Percentiles rank a stretch among this genome's conserved stretches.
phyloP scores from a whole-genome alignment of 768 basidiomycete genomes.

The Hygrocybe punicea region DNA sequence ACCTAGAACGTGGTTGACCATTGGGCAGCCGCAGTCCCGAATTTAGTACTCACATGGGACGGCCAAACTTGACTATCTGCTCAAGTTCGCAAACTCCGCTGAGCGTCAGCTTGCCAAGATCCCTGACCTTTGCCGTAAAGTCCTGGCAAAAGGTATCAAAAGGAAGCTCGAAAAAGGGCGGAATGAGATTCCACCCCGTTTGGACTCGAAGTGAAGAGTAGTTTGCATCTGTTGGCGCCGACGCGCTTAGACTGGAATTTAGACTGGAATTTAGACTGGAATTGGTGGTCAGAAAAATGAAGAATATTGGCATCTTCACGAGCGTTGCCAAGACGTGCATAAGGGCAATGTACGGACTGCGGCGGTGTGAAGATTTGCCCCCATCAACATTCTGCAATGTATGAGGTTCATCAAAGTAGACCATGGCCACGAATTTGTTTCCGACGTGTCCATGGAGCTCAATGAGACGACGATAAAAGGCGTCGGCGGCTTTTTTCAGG shows the following conservation, averaged over 20 bases:
- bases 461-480: not conserved
- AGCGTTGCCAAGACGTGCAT: not conserved
- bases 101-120: not conserved
- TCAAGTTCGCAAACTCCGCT: slow-evolving; percentile 1
- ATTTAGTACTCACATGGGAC: slow-evolving; percentile 3
- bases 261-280: not conserved
- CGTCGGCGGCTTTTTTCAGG: not conserved
- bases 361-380: not conserved
- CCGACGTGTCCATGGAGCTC: not conserved
- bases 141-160: not conserved
- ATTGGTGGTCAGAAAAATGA: slow-evolving; percentile 4
- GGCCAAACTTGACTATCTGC: slow-evolving; percentile 5
- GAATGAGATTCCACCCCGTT: not conserved
- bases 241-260: not conserved
- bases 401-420: slow-evolving; percentile 5
- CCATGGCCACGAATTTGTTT: not conserved
- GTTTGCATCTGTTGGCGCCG: not conserved
- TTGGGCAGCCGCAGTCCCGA: not conserved
- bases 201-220: slow-evolving; percentile 4
- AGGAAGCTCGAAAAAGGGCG: slow-evolving; percentile 3
- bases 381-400: not conserved
- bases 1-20: not conserved
- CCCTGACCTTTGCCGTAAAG: not conserved
- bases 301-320: slow-evolving; percentile 1
- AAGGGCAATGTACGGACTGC: slow-evolving; percentile 4